Evolutionary conservation across 176 grass and related monocot genomes (phyloP).

Genomic region (Aegilops tauschii): DNA sequence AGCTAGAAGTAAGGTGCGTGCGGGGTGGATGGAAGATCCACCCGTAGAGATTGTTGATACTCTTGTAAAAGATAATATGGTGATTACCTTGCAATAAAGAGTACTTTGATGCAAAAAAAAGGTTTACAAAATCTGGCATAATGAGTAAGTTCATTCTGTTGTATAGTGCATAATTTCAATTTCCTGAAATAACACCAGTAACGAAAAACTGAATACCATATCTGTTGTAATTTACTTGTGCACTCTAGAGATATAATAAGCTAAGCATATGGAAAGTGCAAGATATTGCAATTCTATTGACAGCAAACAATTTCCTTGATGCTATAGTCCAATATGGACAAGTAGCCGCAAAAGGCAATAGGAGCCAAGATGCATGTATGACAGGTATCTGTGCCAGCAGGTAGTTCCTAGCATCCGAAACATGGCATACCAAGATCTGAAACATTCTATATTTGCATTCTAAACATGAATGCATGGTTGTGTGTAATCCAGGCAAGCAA

Average conservation of each 20-base stretch:
- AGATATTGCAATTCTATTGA: not conserved
- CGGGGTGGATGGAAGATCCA: no score
- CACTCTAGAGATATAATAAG: not conserved
- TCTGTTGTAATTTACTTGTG: not conserved
- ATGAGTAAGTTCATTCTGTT: not conserved
- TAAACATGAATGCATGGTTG: not conserved
- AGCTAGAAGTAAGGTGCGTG: no score
- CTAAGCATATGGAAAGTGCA: not conserved
- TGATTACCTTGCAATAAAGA: no score
- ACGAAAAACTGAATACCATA: not conserved
- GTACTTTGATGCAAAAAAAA: no score
- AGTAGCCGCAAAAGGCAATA: not conserved
- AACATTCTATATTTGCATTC: not conserved
- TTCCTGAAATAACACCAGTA: not conserved
- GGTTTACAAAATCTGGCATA: not conserved
- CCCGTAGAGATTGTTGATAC: no score
- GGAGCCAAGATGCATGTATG: not conserved
- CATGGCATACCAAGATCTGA: not conserved
- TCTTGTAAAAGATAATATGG: no score
- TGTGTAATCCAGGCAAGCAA: not conserved
- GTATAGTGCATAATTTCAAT: not conserved
- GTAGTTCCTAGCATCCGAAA: not conserved
- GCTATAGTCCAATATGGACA: not conserved
- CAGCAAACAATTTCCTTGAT: not conserved
- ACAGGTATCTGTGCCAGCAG: not conserved